Evolutionary conservation across 495 filamentous ascomycete genomes (phyloP).

Genomic region (Penicillium cinerascens): DNA sequence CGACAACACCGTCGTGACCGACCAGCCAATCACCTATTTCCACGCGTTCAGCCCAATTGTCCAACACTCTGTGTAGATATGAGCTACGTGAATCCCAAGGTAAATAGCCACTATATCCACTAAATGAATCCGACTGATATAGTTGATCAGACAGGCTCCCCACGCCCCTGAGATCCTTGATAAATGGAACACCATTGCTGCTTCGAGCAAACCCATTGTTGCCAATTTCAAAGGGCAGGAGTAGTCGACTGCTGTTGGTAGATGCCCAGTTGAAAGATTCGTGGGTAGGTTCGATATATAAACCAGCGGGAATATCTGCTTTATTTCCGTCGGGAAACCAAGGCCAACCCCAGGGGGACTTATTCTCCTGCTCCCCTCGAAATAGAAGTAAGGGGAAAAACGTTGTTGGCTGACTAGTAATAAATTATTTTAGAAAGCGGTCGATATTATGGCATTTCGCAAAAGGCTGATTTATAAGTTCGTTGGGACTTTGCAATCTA

Average conservation of each 20-base stretch:
- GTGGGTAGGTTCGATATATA: conserved; percentile 3
- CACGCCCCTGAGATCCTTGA: no score
- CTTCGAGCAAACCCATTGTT: conserved; percentile 1
- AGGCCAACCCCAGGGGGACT: neutral
- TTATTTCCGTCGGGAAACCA: neutral
- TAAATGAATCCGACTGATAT: neutral
- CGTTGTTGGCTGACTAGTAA: neutral
- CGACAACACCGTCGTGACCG: conserved; percentile 6
- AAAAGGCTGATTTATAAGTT: neutral
- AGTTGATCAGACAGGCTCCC: neutral
- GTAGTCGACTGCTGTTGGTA: conserved; percentile 4
- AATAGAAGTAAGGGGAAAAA: conserved; percentile 1
- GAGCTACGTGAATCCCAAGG: neutral
- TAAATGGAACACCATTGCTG: conserved; percentile 1
- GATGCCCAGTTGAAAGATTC: neutral
- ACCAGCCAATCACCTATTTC: conserved; percentile 12
- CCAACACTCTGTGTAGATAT: conserved; percentile 6
- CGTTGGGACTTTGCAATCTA: no score
- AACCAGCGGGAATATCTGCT: neutral
- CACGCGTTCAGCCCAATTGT: conserved; percentile 10
- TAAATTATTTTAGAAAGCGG: no score
- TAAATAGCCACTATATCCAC: conserved; percentile 1
- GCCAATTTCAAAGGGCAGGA: conserved; percentile 4
- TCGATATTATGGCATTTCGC: neutral
- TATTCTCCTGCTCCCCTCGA: neutral